Conservation (phyloP, 495 filamentous ascomycete genomes). For the Sordaria brevicollis region DNA sequence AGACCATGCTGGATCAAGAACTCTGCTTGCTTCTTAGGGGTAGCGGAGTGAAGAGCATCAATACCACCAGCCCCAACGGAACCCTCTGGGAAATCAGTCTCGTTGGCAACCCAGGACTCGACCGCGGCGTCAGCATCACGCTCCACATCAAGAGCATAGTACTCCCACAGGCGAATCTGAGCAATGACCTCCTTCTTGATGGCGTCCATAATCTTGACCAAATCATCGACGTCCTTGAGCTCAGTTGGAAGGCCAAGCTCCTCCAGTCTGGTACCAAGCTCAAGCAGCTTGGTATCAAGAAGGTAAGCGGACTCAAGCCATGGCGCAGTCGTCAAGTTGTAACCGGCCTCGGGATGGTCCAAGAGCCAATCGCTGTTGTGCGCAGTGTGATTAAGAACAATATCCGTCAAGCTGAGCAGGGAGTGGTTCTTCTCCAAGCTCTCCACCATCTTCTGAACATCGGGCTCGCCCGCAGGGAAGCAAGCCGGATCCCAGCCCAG, state of each 20-base stretch:
- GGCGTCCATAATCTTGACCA: constrained; percentile 75
- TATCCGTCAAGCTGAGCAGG: constrained; percentile 83
- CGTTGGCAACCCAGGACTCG: constrained; percentile 56
- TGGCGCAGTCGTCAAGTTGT: constrained; percentile 86
- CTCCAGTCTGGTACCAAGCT: constrained; percentile 61
- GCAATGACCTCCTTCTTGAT: constrained; percentile 72
- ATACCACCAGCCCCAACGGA: constrained; percentile 33
- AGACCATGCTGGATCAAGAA: constrained; percentile 49
- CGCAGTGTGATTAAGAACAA: constrained; percentile 97
- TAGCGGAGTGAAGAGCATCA: constrained; percentile 31
- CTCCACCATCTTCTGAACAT: constrained; percentile 63
- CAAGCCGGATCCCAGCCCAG: constrained; percentile 68
- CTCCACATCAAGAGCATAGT: constrained; percentile 74
- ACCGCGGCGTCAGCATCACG: constrained; percentile 57
- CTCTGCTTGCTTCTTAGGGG: constrained; percentile 40
- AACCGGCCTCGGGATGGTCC: constrained; percentile 91
- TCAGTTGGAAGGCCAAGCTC: constrained; percentile 62
- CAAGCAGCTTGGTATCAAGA: constrained; percentile 72
- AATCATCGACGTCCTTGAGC: constrained; percentile 57
- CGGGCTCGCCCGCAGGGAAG: constrained; percentile 81
- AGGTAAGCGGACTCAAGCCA: constrained; percentile 85
- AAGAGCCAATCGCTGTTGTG: constrained; percentile 91
- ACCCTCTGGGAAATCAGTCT: constrained; percentile 35
- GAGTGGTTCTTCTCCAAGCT: constrained; percentile 80
- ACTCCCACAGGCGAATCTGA: constrained; percentile 79